Base-by-base conservation (phyloP, 345 rosid species). In the Populus tremula region DNA sequence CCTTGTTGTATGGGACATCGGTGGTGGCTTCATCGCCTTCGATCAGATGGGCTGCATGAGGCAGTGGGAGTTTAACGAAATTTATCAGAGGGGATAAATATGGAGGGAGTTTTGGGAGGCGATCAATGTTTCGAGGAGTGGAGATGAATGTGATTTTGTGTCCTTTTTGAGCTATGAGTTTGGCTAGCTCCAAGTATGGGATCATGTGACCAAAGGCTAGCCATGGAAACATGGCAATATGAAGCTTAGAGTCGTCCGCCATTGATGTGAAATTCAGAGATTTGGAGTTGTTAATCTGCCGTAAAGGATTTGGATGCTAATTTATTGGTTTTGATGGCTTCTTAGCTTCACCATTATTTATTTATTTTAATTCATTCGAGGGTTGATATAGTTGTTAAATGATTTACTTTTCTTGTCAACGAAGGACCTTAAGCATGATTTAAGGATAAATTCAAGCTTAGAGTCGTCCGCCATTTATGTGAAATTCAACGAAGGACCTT, bases 181-280 rank as follows among this genome's bases (percentile, higher is more conserved):
- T 71, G 74, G 74, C 74, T 8, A 71, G 74, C 59, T 71, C 74
- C 23, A 49, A 2, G 17, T 6, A 71, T 5, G 74, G 74, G 6
- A 71, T 43, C 33, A 71, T 71, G 63, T 71, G 74, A 18, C 74
- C 74, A 16, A 71, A 49, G 31, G 74, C 59, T 27, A 71, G 63
- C 74, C 74, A 71, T 49, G 74, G 74, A 47, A 71, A 71, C 74
- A 71, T 71, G 16, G 74, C 62, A 31, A 36, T 66, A 18, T 29
- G 69, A 31, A 66, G 69, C 63, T 56, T n/a, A 7, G 63, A 56
- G 63, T 1, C 3, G 8, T 23, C 63, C 10, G 27, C 63, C 63
- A 56, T n/a, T 11, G 25, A 8, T 9, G 12, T 21, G 25, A 54
- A 21, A 21, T 54, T 56, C 62, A n/a, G 27, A n/a, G 63, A 41